Evolutionary conservation across 23 red algal species (phyloP).

Genomic region (Chondrus crispus): DNA sequence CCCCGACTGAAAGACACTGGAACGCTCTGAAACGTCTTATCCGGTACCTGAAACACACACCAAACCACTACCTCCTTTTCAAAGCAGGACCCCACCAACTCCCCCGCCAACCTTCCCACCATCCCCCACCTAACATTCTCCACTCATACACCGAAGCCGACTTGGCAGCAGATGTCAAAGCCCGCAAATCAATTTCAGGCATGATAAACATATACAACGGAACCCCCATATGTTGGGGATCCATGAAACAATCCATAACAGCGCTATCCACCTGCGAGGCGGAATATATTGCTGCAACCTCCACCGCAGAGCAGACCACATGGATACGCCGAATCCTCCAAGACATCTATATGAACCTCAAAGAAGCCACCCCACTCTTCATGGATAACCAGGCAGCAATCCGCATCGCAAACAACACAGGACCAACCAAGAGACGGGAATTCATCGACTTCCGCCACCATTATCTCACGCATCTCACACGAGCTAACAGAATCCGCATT

Average conservation of each 20-base stretch:
- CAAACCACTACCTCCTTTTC: not conserved
- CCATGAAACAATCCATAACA: not conserved
- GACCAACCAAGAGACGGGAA: not conserved
- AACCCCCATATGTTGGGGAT: not conserved
- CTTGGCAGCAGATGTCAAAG: not conserved
- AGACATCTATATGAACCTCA: not conserved
- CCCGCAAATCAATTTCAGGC: not conserved
- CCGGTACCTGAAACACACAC: not conserved
- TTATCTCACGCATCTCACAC: too few species aligned
- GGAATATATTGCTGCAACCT: not conserved
- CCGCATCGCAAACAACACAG: not conserved
- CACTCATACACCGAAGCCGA: not conserved
- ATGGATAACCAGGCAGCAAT: not conserved
- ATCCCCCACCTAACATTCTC: too few species aligned
- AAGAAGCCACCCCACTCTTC: not conserved
- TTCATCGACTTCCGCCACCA: too few species aligned
- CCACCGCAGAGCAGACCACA: not conserved
- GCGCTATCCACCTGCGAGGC: conserved; percentile 10
- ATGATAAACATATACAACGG: not conserved
- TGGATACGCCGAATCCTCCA: not conserved
- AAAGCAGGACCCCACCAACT: not conserved
- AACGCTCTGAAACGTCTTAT: not conserved
- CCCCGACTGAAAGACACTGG: not conserved
- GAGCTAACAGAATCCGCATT: too few species aligned
- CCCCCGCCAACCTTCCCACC: not conserved